Evolutionary conservation across 2,329 filamentous ascomycete species (phyloP).

Genomic region (Penicillium sumatraense): DNA sequence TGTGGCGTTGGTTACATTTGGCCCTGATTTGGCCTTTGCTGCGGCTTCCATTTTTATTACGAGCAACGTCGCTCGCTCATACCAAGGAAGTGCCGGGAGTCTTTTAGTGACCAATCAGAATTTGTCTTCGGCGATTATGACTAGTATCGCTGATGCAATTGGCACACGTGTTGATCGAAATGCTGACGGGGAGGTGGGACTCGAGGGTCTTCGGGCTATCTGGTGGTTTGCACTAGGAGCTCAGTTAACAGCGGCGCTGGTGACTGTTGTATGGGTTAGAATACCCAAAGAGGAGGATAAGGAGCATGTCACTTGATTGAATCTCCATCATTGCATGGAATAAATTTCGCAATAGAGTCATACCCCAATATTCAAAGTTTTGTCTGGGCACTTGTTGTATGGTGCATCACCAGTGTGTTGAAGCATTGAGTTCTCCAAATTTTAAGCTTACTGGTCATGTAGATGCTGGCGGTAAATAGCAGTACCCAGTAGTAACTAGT

Average conservation of each 20-base stretch:
- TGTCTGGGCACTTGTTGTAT: too few species aligned
- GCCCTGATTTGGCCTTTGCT: constrained; percentile 53
- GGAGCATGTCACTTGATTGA: constrained; percentile 35
- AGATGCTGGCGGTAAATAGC: too few species aligned
- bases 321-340: background rate
- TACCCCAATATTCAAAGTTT: too few species aligned
- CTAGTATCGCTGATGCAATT: constrained; percentile 42
- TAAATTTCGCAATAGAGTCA: background rate
- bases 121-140: constrained; percentile 49
- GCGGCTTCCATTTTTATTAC: constrained; percentile 57
- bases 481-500: too few species aligned
- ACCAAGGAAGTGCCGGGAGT: constrained; percentile 53
- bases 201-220: constrained; percentile 45
- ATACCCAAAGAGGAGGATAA: constrained; percentile 49
- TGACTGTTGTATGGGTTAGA: constrained; percentile 46
- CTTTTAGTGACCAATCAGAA: constrained; percentile 55
- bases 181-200: constrained; percentile 29
- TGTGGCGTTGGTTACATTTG: constrained; percentile 52
- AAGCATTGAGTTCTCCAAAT: too few species aligned
- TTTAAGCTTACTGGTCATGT: too few species aligned
- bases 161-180: constrained; percentile 32
- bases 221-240: constrained; percentile 48
- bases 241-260: constrained; percentile 38
- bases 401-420: too few species aligned
- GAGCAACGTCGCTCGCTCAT: constrained; percentile 50